Conservation (phyloP, 2,329 filamentous ascomycete species). For the Seiridium unicorne region DNA sequence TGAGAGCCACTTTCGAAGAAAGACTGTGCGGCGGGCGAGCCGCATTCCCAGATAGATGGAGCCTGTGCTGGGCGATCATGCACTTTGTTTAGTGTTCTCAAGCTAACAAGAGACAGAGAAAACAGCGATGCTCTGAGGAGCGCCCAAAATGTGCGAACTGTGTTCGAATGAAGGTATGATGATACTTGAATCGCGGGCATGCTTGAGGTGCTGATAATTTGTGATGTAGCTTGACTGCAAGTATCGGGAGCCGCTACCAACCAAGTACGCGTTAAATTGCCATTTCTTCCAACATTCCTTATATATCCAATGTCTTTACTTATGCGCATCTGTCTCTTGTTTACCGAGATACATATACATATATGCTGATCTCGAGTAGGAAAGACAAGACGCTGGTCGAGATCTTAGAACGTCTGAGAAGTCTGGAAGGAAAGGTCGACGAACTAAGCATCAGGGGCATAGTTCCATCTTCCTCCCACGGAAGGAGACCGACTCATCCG, state of each 20-base stretch:
- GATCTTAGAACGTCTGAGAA: conserved; percentile 55
- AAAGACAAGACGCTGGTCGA: conserved; percentile 63
- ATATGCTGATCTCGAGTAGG: conserved; percentile 33
- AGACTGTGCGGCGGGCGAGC: background rate
- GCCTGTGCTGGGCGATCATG: too few species aligned
- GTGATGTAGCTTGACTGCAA: conserved; percentile 48
- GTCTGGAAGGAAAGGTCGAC: conserved; percentile 59
- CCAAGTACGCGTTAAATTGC: conserved; percentile 49
- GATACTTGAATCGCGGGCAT: background rate
- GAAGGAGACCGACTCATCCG: conserved; percentile 12
- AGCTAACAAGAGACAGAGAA: conserved; percentile 43
- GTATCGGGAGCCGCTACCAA: conserved; percentile 60
- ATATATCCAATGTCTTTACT: too few species aligned
- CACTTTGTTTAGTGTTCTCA: background rate
- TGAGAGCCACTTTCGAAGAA: conserved; percentile 4
- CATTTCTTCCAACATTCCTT: conserved; percentile 12
- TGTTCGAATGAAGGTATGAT: conserved; percentile 29
- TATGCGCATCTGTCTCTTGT: too few species aligned
- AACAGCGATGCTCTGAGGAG: conserved; percentile 64
- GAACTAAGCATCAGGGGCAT: conserved; percentile 27
- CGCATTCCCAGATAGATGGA: too few species aligned
- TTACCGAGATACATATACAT: too few species aligned
- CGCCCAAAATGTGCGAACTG: conserved; percentile 61
- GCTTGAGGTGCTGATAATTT: background rate
- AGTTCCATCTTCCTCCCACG: conserved; percentile 19